These are phyloP conservation scores for Ceratobasidium papillatum DNA, from an alignment of 1,284 basidiomycete genomes.

Conservation along the genomic window DNA sequence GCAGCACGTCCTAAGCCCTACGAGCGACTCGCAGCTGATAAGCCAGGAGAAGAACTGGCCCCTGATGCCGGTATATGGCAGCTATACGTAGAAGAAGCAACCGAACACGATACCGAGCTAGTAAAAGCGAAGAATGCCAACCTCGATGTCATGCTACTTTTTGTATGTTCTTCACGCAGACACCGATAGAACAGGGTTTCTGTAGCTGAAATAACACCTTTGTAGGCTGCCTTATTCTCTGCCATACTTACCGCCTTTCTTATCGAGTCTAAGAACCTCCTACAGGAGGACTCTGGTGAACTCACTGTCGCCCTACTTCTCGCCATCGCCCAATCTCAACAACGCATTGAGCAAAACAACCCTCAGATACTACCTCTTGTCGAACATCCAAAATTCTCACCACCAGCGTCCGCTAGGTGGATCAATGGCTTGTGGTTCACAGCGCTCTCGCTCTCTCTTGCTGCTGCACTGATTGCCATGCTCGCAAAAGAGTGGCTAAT, in stretches of 20 bases:
- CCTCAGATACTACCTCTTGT: background rate
- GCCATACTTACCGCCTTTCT: slow-evolving; percentile 17
- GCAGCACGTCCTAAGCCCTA: background rate
- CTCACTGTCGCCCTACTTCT: background rate
- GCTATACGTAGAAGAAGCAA: slow-evolving; percentile 1
- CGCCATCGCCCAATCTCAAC: background rate
- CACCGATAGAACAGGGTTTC: background rate
- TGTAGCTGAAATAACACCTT: no score
- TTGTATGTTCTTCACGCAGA: background rate
- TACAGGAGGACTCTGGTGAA: slow-evolving; percentile 5
- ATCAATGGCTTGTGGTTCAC: slow-evolving; percentile 35
- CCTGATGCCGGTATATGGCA: background rate
- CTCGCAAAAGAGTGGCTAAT: slow-evolving; percentile 31
- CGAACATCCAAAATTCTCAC: background rate
- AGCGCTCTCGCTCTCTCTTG: slow-evolving; percentile 3
- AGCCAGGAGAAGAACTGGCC: background rate
- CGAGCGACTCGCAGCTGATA: background rate
- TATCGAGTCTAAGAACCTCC: background rate
- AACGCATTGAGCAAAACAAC: background rate
- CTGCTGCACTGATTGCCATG: slow-evolving; percentile 22
- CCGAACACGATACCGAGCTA: background rate
- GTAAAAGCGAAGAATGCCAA: background rate
- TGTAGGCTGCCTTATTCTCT: slow-evolving; percentile 25
- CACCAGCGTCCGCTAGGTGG: background rate
- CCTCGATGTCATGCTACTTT: background rate